Percentiles rank a stretch among this genome's conserved stretches.
phyloP scores from a whole-genome alignment of 108 stramenopile species.

The Nitzschia putrida region DNA sequence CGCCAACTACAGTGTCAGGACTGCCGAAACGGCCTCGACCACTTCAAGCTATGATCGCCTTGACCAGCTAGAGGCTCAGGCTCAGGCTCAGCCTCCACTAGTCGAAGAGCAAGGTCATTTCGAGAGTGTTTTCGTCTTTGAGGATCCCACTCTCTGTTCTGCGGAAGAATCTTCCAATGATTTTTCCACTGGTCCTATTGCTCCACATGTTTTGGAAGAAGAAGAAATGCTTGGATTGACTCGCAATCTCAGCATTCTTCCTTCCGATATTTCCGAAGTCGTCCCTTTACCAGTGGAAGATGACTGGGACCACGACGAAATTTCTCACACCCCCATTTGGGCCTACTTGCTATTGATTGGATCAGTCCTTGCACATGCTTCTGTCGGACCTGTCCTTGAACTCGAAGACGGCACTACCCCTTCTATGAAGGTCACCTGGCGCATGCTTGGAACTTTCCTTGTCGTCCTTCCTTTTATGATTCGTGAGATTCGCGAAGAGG shows the following conservation, averaged over 20 bases:
- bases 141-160: too few species aligned
- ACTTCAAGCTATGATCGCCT: too few species aligned
- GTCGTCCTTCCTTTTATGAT: conserved; percentile 32
- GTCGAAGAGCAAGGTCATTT: too few species aligned
- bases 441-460: conserved; percentile 47
- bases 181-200: too few species aligned
- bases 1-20: too few species aligned
- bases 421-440: conserved; percentile 62
- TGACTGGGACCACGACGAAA: background rate
- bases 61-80: too few species aligned
- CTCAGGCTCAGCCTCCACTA: too few species aligned
- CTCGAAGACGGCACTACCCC: conserved; percentile 53
- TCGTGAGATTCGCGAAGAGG: conserved; percentile 25
- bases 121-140: too few species aligned
- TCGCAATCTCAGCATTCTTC: conserved; percentile 35
- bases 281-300: background rate
- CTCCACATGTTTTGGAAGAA: too few species aligned
- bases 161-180: too few species aligned
- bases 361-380: conserved; percentile 52
- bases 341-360: conserved; percentile 51
- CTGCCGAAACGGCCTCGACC: too few species aligned
- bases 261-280: conserved; percentile 17
- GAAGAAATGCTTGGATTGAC: too few species aligned
- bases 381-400: conserved; percentile 55
- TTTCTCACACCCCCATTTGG: conserved; percentile 35